phyloP scores from a whole-genome alignment of 148 eudicot genomes.

The Polygonum aviculare region DNA sequence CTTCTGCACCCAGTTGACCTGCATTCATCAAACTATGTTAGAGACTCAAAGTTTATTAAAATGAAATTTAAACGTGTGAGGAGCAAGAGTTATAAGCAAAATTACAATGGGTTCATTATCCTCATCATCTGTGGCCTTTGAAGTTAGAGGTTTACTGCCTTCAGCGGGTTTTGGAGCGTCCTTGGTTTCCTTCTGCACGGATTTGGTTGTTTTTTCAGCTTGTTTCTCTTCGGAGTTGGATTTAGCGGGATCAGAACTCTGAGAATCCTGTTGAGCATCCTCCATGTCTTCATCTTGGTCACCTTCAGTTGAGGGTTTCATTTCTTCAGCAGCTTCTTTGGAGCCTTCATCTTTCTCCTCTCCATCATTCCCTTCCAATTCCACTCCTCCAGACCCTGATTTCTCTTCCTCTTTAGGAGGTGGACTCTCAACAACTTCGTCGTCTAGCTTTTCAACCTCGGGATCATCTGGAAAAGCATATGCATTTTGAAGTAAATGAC shows the following conservation, averaged over 20 bases:
- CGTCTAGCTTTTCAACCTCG: conserved; percentile 20
- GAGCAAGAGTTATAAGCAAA: conserved; percentile 12
- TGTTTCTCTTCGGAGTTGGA: conserved; percentile 21
- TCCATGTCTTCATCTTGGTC: conserved; percentile 16
- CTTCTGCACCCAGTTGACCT: conserved; percentile 63
- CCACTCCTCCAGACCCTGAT: conserved; percentile 14
- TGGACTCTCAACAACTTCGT: conserved; percentile 18
- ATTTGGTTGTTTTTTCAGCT: conserved; percentile 15
- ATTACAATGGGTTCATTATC: conserved; percentile 82
- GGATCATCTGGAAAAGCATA: conserved; percentile 27
- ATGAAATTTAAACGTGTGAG: not conserved
- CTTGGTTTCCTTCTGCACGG: conserved; percentile 17
- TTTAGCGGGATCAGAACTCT: conserved; percentile 16
- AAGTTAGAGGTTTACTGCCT: conserved; percentile 13
- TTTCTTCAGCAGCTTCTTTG: conserved; percentile 31
- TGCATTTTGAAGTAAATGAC: not conserved
- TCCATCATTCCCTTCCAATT: conserved; percentile 19
- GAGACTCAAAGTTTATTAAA: not conserved
- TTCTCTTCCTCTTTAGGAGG: conserved; percentile 16
- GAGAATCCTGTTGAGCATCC: conserved; percentile 16
- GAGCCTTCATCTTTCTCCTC: conserved; percentile 17
- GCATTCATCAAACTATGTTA: conserved; percentile 35
- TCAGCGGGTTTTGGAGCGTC: conserved; percentile 16
- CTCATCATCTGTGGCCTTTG: conserved; percentile 19
- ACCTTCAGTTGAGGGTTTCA: conserved; percentile 17